Conservation (phyloP, 73 alveolate species). For the Stentor coeruleus region DNA sequence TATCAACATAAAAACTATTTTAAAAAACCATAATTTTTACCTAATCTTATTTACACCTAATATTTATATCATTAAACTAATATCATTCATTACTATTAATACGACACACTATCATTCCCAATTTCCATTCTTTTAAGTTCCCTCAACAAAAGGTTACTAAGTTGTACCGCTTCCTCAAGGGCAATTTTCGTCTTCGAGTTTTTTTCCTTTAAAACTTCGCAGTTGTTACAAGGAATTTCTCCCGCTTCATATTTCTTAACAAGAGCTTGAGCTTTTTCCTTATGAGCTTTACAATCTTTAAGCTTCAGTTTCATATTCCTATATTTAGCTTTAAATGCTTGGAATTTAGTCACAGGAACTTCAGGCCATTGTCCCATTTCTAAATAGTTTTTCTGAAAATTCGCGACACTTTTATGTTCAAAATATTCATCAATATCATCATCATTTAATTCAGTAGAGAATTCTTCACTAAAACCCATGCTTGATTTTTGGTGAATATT, state of each 20-base stretch:
- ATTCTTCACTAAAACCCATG: neutral
- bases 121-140: neutral
- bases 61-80: too few species aligned
- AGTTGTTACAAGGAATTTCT: constrained; percentile 3
- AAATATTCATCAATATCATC: neutral
- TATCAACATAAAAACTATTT: too few species aligned
- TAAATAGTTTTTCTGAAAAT: constrained; percentile 13
- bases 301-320: neutral
- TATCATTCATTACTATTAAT: too few species aligned
- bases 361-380: constrained; percentile 24
- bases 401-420: neutral
- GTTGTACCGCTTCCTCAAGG: constrained; percentile 7
- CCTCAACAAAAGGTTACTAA: neutral
- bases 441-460: neutral
- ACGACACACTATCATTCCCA: neutral
- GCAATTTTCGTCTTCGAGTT: neutral
- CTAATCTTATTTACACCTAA: too few species aligned
- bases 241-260: neutral
- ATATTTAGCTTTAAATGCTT: neutral
- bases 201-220: constrained; percentile 4
- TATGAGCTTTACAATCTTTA: neutral
- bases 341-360: neutral
- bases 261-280: neutral
- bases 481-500: neutral
- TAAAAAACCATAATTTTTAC: too few species aligned